A percentile compares a stretch with the other conserved stretches of the same genome.
Evolutionary conservation across 169 alveolate species (phyloP).

Genomic region (Plasmodium yoelii): DNA sequence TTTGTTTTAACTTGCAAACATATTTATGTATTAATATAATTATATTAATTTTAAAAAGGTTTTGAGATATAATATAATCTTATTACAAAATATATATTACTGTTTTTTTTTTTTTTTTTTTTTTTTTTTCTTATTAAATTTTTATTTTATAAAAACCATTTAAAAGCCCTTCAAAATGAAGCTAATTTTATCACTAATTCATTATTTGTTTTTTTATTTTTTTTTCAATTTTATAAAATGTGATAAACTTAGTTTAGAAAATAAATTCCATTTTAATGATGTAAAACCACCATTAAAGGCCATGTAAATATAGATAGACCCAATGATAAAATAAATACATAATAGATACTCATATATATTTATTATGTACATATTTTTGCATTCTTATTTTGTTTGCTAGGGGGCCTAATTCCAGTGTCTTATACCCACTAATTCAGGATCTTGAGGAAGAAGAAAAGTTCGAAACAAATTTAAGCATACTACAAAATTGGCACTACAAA

Average conservation of each 20-base stretch:
- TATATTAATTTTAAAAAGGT: too few relatives aligned
- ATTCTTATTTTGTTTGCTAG: background rate
- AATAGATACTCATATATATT: background rate
- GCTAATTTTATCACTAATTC: background rate
- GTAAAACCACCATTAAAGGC: background rate
- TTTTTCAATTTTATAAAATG: background rate
- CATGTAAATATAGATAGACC: background rate
- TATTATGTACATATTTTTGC: background rate
- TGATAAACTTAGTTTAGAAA: background rate
- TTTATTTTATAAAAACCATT: too few relatives aligned
- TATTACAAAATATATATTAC: too few relatives aligned
- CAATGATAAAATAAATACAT: background rate
- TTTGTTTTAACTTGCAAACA: too few relatives aligned
- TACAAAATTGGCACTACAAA: background rate
- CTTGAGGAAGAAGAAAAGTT: conserved; percentile 60
- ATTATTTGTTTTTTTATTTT: conserved; percentile 3
- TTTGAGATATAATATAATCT: too few relatives aligned
- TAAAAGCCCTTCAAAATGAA: background rate
- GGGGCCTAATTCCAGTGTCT: conserved; percentile 1
- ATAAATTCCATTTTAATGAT: background rate
- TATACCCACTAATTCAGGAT: conserved; percentile 59
- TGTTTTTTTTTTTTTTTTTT: too few relatives aligned
- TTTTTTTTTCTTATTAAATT: too few relatives aligned
- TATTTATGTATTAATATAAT: too few relatives aligned
- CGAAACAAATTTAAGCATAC: conserved; percentile 13